Evolutionary conservation across 139 green algal genomes (phyloP).

Genomic region (Coelastrella sp.): DNA sequence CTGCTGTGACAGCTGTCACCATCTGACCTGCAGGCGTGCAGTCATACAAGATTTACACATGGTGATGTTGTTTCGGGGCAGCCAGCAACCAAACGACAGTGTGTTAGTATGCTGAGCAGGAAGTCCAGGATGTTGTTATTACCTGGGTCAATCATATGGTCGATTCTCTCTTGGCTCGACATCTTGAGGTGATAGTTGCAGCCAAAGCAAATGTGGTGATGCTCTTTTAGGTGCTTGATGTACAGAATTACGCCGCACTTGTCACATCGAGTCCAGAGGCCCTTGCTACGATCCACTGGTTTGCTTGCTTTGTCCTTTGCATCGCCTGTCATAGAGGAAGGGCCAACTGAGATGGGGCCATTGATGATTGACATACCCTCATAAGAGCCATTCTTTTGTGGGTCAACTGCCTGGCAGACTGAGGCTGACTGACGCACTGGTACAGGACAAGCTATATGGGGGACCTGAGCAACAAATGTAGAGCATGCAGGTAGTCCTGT

Average conservation of each 20-base stretch:
- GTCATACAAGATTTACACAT: no score
- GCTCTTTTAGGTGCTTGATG: slow-evolving; percentile 86
- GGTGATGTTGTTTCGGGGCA: no score
- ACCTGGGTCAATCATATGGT: slow-evolving; percentile 78
- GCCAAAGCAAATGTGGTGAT: slow-evolving; percentile 83
- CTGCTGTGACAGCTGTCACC: no score
- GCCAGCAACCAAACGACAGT: no score
- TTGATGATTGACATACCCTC: slow-evolving; percentile 30
- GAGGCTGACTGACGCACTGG: neutral
- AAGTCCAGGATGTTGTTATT: neutral
- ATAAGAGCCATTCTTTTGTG: slow-evolving; percentile 39
- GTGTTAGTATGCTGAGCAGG: neutral
- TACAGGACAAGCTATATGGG: neutral
- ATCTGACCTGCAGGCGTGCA: no score
- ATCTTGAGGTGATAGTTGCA: slow-evolving; percentile 87
- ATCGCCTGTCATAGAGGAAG: neutral
- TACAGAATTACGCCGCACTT: slow-evolving; percentile 87
- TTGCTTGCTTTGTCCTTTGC: slow-evolving; percentile 31
- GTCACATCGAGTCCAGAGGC: slow-evolving; percentile 85
- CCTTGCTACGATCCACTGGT: slow-evolving; percentile 72
- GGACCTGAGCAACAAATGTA: neutral
- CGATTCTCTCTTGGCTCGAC: slow-evolving; percentile 75
- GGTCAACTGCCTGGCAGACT: slow-evolving; percentile 15
- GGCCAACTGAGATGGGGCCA: slow-evolving; percentile 45
- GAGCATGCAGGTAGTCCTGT: neutral